Percentiles rank a stretch among this genome's conserved stretches.
These are phyloP conservation scores for Trypethelium eluteriae DNA, from an alignment of 495 filamentous ascomycete genomes.

Conservation along the genomic window DNA sequence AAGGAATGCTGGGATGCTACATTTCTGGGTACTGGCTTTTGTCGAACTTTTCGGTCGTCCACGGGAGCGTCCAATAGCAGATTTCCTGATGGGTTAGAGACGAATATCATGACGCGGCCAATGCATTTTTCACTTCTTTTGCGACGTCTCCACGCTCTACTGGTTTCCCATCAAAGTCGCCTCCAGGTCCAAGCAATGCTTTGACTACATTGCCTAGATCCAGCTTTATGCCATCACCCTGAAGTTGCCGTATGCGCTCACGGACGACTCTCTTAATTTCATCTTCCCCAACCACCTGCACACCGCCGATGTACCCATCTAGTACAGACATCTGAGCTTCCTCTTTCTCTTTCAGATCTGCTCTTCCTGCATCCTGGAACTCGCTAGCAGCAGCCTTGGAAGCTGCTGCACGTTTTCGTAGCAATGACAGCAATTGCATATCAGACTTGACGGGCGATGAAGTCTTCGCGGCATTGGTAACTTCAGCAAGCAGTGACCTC, in stretches of 20 bases:
- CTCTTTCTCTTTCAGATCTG: conserved; percentile 53
- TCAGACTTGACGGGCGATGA: conserved; percentile 51
- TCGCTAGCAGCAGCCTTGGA: conserved; percentile 45
- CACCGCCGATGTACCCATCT: conserved; percentile 49
- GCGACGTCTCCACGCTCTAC: conserved; percentile 46
- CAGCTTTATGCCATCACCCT: conserved; percentile 38
- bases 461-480: conserved; percentile 56
- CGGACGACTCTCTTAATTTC: conserved; percentile 44
- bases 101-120: neutral
- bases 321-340: conserved; percentile 48
- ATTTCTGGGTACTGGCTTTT: no score
- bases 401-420: conserved; percentile 47
- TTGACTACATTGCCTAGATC: conserved; percentile 45
- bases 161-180: conserved; percentile 46
- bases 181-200: conserved; percentile 41
- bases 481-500: conserved; percentile 52
- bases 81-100: neutral
- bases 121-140: conserved; percentile 38
- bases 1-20: no score
- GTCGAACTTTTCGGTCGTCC: neutral
- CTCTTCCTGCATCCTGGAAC: conserved; percentile 45
- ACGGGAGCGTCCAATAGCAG: neutral
- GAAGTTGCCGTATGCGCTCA: conserved; percentile 40
- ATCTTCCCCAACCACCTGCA: conserved; percentile 41
- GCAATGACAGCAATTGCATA: conserved; percentile 50